Base-by-base conservation (phyloP, 2,329 filamentous ascomycete species). In the Capronia coronata region DNA sequence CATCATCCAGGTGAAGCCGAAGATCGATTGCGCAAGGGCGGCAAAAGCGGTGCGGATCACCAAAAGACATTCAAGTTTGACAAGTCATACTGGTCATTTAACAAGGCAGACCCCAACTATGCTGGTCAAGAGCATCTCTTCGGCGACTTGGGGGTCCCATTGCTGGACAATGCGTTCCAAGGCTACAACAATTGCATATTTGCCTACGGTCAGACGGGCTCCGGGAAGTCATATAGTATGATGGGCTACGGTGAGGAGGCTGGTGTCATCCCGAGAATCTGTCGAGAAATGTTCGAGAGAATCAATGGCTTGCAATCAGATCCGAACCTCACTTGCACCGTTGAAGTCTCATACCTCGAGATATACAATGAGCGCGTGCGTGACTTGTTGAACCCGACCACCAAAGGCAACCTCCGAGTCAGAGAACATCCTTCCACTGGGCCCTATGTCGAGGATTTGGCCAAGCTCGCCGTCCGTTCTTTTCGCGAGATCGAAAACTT, bases 151-250 rank as follows among this genome's bases (percentile, higher is more conserved):
- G 93, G 93, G 55, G 80, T 82, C 60, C 93, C 93, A 46, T 77
- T 98, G 51, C 78, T 98, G 59, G 91, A 98, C 72, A 98, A 98
- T 79, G 93, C 93, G 14, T 98, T 98, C 66, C 82, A 91, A 63
- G 93, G 93, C 38, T 98, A 97, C 74, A 97, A 98, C 75, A 98
- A 97, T 69, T 98, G 93, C 76, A 98, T 98, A 64, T 98, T 98
- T 67, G 93, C 93, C 11, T 98, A 98, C 66, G 93, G 93, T 14
- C 93, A 98, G 73, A 98, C 93, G 1, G 93, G 93, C 60, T 97
- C 93, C 1, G 93, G 93, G 70, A 98, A 98, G 72, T 96, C 89
- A 13, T 98, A 98, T 69, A 96, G 90, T 25, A 98, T 98, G 91
- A 98, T 98, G 93, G 93, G 93, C 42, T 98, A 97, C 70, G 93